Conservation (phyloP, 371 early-diverging fungal species). For the Capillidium heterosporum region DNA sequence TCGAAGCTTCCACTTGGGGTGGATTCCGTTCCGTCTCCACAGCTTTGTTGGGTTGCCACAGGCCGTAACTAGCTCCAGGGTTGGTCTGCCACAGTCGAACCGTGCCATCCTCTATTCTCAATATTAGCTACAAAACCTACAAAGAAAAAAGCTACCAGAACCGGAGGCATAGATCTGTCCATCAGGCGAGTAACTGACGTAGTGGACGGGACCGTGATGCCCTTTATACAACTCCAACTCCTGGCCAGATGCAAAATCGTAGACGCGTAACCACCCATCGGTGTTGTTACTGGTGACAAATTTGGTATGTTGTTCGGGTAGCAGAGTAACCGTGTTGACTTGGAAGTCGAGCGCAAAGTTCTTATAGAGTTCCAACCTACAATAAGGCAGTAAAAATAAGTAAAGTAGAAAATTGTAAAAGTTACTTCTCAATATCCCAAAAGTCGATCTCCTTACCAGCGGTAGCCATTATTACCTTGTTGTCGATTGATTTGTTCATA, state of each 20-base stretch:
- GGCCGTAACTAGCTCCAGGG: slow-evolving; percentile 46
- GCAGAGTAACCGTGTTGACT: slow-evolving; percentile 56
- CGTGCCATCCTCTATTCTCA: slow-evolving; percentile 43
- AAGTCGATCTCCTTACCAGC: slow-evolving; percentile 53
- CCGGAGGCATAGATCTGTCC: slow-evolving; percentile 78
- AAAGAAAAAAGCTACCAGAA: slow-evolving; percentile 22
- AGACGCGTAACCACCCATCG: slow-evolving; percentile 63
- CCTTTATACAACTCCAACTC: slow-evolving; percentile 66
- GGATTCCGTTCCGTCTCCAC: no score
- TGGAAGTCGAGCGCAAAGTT: slow-evolving; percentile 24
- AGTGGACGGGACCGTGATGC: slow-evolving; percentile 74
- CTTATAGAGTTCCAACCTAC: background rate
- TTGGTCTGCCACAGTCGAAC: slow-evolving; percentile 50
- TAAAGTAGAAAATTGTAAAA: background rate
- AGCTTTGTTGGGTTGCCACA: slow-evolving; percentile 32
- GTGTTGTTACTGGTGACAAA: slow-evolving; percentile 58
- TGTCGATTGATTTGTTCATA: slow-evolving; percentile 48
- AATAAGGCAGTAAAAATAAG: background rate
- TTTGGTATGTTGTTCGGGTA: slow-evolving; percentile 39
- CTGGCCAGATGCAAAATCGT: slow-evolving; percentile 48
- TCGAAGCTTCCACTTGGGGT: no score
- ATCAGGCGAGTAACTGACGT: slow-evolving; percentile 75
- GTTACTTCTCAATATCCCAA: slow-evolving; percentile 30
- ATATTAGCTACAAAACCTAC: background rate
- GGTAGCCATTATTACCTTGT: slow-evolving; percentile 42